Evolutionary conservation across 176 grass and related monocot genomes (phyloP), one percentile per base, ranked within the genome.

Genomic region (Avena insularis): DNA sequence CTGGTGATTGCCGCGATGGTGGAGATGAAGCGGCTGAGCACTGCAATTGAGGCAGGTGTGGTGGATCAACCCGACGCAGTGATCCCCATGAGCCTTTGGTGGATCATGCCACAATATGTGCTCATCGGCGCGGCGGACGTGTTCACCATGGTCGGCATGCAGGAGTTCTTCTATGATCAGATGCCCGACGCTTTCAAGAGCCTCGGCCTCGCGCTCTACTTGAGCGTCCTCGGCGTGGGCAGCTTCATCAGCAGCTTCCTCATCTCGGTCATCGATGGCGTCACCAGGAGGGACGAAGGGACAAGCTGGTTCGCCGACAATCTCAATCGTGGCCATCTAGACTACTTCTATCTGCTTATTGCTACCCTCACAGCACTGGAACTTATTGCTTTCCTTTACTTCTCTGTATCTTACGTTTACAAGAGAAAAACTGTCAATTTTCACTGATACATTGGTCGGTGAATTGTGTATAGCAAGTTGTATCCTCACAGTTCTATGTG

Each of bases 81-180:
- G 36, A 78, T 91, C 0, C 87, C 92, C 5, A 94, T 94, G 92
- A 94, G 89, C 71, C 13, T 94, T 47, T 94, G 92, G 89, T 94
- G 92, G 92, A 51, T 94, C 63, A 64, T 91, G 70, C 92, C 92
- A 31, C 92, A 94, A 81, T 89, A 89, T 54, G 9, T 89, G 31
- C 77, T 94, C 20, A 53, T 84, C 0, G 89, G 92, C 50, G 65
- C 88, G 4, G 77, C 84, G 40, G 86, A 91, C 6, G 84, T 62
- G 75, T 91, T 94, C 84, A 16, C 64, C 2, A 36, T 91, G 64
- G 84, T 94, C 8, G 92, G 92, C 7, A 81, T 94, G 84, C 92
- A 94, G 71, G 89, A 94, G 80, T 93, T 91, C 83, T 93, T 93
- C 89, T 91, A 93, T 33, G 92, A 93, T 14, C 92, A 93, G 79